Evolutionary conservation across 2,329 filamentous ascomycete species (phyloP).

Genomic region (Scytalidium sp.): DNA sequence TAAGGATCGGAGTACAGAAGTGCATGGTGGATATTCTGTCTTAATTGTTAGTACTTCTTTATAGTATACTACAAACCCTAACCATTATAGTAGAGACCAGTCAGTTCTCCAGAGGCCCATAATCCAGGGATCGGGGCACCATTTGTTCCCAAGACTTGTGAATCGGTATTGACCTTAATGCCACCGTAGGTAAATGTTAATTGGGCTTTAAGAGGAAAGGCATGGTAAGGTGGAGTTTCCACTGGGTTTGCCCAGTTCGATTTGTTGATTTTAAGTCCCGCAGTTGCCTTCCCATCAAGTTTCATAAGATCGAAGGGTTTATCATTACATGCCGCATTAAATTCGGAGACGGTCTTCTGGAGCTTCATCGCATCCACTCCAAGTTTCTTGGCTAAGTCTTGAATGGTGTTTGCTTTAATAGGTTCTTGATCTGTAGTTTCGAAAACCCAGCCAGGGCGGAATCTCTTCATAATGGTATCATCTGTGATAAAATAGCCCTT

Average conservation of each 20-base stretch:
- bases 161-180: slow-evolving; percentile 35
- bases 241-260: slow-evolving; percentile 39
- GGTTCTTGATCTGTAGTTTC: slow-evolving; percentile 39
- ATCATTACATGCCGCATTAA: slow-evolving; percentile 34
- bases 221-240: slow-evolving; percentile 33
- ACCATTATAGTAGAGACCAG: slow-evolving; percentile 9
- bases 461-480: slow-evolving; percentile 36
- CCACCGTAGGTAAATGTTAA: slow-evolving; percentile 34
- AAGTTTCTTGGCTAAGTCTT: slow-evolving; percentile 35
- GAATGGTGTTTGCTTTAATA: slow-evolving; percentile 35
- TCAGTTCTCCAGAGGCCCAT: slow-evolving; percentile 12
- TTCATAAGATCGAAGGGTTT: slow-evolving; percentile 38
- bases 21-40: not conserved
- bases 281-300: slow-evolving; percentile 36
- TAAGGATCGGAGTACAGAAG: not conserved
- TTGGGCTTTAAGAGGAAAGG: slow-evolving; percentile 26
- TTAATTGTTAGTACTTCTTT: not conserved
- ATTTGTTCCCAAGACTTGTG: slow-evolving; percentile 35
- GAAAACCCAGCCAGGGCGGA: slow-evolving; percentile 39
- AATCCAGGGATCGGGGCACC: slow-evolving; percentile 34
- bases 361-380: slow-evolving; percentile 31
- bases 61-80: not conserved
- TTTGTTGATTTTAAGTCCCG: slow-evolving; percentile 33
- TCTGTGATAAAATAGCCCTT: slow-evolving; percentile 40
- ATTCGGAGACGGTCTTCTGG: slow-evolving; percentile 35